phyloP scores from a whole-genome alignment of 306 rosid species.

The Medicago truncatula region MtrunA17r5.0-ANR NC_053042.1:52031501-52032000 shows the following conservation, averaged over 20 bases:
- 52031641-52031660: constrained; percentile 22
- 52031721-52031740: constrained; percentile 35
- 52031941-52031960: constrained; percentile 87
- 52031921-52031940: constrained; percentile 42
- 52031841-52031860: constrained; percentile 70
- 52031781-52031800: constrained; percentile 42
- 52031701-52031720: constrained; percentile 46
- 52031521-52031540: constrained; percentile 4
- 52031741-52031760: constrained; percentile 48
- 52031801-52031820: constrained; percentile 57
- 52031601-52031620: constrained; percentile 1
- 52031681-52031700: constrained; percentile 6
- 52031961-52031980: constrained; percentile 75
- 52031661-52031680: constrained; percentile 17
- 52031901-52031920: constrained; percentile 47
- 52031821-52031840: constrained; percentile 54
- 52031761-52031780: constrained; percentile 35
- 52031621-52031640: constrained; percentile 2
- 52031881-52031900: constrained; percentile 60
- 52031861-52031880: constrained; percentile 68
- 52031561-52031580: constrained; percentile 5
- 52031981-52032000: constrained; percentile 63
- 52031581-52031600: not conserved
- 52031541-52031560: constrained; percentile 10
- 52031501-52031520: constrained; percentile 14